phyloP scores from a whole-genome alignment of 305 asterid species.

The Fraxinus angustifolia region DNA sequence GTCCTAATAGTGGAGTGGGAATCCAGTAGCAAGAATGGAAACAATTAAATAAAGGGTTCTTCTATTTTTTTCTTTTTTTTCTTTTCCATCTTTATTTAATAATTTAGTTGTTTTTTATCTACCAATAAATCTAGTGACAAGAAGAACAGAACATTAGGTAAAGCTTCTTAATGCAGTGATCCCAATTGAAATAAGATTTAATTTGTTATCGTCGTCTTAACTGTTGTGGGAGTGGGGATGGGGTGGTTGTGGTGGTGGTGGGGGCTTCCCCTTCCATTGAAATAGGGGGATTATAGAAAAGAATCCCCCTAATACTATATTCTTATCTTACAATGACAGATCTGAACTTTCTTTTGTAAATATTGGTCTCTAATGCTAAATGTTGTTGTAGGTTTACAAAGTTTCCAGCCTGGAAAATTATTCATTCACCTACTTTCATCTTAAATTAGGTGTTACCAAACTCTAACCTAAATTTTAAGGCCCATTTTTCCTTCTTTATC shows the following conservation, averaged over 20 bases:
- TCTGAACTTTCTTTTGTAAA: conserved; percentile 24
- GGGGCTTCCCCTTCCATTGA: not conserved
- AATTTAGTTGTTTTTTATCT: not conserved
- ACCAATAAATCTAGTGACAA: not conserved
- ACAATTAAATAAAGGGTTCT: not conserved
- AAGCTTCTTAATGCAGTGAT: not conserved
- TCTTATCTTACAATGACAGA: conserved; percentile 18
- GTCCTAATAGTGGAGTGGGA: not conserved
- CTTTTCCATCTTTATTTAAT: not conserved
- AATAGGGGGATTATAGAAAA: not conserved
- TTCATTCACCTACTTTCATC: conserved; percentile 1
- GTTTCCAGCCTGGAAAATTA: conserved; percentile 32
- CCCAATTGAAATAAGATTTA: not conserved
- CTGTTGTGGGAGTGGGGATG: not conserved
- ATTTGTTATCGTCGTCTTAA: not conserved
- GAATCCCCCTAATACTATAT: conserved; percentile 18
- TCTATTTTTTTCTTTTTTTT: not conserved
- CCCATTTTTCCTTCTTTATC: not conserved
- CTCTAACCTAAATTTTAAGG: conserved; percentile 1
- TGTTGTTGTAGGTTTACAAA: not conserved
- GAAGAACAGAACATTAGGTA: not conserved
- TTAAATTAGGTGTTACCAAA: conserved; percentile 25
- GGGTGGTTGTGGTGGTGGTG: not conserved
- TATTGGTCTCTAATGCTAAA: conserved; percentile 3
- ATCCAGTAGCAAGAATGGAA: not conserved